Base-by-base conservation (phyloP, 148 eudicot species). In the Beta vulgaris region DNA sequence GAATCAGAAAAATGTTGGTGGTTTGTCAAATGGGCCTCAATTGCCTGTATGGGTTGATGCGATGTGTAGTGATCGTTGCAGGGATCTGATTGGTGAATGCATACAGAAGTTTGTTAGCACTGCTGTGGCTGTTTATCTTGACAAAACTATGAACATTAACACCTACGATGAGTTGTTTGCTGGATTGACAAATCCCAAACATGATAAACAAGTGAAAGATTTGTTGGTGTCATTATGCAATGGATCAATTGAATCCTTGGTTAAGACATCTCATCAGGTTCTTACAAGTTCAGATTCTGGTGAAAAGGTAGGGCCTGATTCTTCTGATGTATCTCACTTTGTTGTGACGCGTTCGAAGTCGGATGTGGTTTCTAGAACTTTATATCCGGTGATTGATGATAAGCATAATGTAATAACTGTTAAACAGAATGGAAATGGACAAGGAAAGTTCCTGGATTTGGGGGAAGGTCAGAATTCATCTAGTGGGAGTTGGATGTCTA, bases 121-220 rank as follows among this genome's bases (percentile, higher is more conserved):
- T 7, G 89, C 90, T 0, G 83, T 96, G 53, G 77, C 90, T 32
- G 95, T 88, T 57, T 92, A 89, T 74, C 93, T 96, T 13, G 98
- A 92, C 46, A 96, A 88, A 69, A 96, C 98, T 0, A 82, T 86
- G 87, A 67, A 83, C 70, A 82, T 96, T 25, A 96, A 96, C 75
- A 82, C 93, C 12, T 96, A 87, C 32, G 87, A 91, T 59, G 94
- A 92, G 70, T 10, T 96, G 12, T 96, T 92, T 66, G 85, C 91
- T 23, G 98, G 97, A 18, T 68, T 92, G 78, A 91, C 98, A 1
- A 96, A 92, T 75, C 95, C 98, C 0, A 92, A 86, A 72, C 97
- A 96, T 35, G 93, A 96, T 76, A 82, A 75, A 16, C 80, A 83
- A 78, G 84, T 86, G 54, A 86, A 74, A 51, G 99, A 96, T 26